phyloP scores from a whole-genome alignment of 2,329 filamentous ascomycete species.

The Diaporthe helianthi region DNA sequence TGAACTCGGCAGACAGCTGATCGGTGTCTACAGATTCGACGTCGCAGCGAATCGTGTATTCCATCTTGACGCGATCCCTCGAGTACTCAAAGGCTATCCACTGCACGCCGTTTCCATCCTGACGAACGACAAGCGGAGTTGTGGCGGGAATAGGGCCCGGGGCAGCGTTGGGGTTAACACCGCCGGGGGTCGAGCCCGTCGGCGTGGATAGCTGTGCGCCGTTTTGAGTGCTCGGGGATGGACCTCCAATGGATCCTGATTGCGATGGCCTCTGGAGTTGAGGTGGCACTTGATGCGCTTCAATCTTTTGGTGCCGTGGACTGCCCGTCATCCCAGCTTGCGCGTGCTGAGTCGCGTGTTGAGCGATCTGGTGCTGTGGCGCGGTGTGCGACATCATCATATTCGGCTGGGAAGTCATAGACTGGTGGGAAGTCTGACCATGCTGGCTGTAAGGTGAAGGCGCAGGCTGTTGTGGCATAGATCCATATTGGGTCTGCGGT shows the following conservation, averaged over 20 bases:
- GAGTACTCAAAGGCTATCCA: slow-evolving; percentile 99
- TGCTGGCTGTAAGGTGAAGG: slow-evolving; percentile 69
- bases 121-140: slow-evolving; percentile 89
- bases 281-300: slow-evolving; percentile 62
- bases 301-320: slow-evolving; percentile 68
- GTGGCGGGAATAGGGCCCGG: slow-evolving; percentile 97
- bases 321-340: slow-evolving; percentile 65
- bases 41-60: slow-evolving; percentile 97
- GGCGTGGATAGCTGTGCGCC: slow-evolving; percentile 46
- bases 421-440: slow-evolving; percentile 59
- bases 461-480: slow-evolving; percentile 68
- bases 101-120: slow-evolving; percentile 95
- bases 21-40: slow-evolving; percentile 96
- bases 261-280: slow-evolving; percentile 66
- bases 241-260: slow-evolving; percentile 53
- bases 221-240: slow-evolving; percentile 33
- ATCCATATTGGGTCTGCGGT: slow-evolving; percentile 67
- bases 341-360: slow-evolving; percentile 64
- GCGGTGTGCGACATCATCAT: slow-evolving; percentile 71
- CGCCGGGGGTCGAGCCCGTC: slow-evolving; percentile 58
- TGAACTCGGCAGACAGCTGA: slow-evolving; percentile 85
- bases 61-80: slow-evolving; percentile 96
- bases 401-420: slow-evolving; percentile 69
- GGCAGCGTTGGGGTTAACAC: slow-evolving; percentile 86
- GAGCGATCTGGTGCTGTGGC: slow-evolving; percentile 64